phyloP scores from a whole-genome alignment of 495 filamentous ascomycete genomes.

The Cudoniella acicularis region DNA sequence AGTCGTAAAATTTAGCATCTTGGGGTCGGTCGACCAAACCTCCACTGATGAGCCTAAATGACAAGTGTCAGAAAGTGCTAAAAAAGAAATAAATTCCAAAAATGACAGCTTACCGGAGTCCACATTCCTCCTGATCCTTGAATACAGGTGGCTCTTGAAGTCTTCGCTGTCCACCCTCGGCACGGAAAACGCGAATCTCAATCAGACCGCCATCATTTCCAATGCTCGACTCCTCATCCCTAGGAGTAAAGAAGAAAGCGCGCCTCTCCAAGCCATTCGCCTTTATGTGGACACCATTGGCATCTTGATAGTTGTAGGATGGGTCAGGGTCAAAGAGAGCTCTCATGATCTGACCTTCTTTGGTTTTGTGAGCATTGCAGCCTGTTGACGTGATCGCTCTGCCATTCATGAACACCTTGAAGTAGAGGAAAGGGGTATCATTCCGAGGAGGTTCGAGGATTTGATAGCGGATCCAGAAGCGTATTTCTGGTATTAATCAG shows the following conservation, averaged over 20 bases:
- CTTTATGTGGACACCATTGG: slow-evolving; percentile 22
- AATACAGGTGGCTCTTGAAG: slow-evolving; percentile 33
- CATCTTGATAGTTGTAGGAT: slow-evolving; percentile 18
- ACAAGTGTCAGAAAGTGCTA: slow-evolving; percentile 13
- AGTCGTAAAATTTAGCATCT: slow-evolving; percentile 43
- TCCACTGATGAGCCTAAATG: slow-evolving; percentile 29
- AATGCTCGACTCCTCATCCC: slow-evolving; percentile 19
- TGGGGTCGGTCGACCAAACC: slow-evolving; percentile 46
- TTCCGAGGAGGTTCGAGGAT: slow-evolving; percentile 32
- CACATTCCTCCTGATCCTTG: slow-evolving; percentile 29
- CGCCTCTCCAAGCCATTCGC: slow-evolving; percentile 21
- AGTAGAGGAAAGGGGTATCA: slow-evolving; percentile 38
- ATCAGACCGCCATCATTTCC: slow-evolving; percentile 50
- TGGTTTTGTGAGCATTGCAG: slow-evolving; percentile 28
- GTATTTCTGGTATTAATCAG: slow-evolving; percentile 31
- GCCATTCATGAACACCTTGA: slow-evolving; percentile 51
- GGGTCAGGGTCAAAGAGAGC: slow-evolving; percentile 40
- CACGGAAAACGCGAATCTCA: slow-evolving; percentile 46
- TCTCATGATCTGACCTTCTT: slow-evolving; percentile 34
- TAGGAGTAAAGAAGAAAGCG: slow-evolving; percentile 19
- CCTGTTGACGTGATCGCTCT: slow-evolving; percentile 40
- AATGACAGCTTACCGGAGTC: slow-evolving; percentile 38
- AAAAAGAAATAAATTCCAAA: not conserved
- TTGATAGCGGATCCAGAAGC: slow-evolving; percentile 42
- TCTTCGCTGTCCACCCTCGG: slow-evolving; percentile 32